Base-by-base conservation (phyloP, 2,329 filamentous ascomycete genomes). In the Reticulascus tulasneorum region DNA sequence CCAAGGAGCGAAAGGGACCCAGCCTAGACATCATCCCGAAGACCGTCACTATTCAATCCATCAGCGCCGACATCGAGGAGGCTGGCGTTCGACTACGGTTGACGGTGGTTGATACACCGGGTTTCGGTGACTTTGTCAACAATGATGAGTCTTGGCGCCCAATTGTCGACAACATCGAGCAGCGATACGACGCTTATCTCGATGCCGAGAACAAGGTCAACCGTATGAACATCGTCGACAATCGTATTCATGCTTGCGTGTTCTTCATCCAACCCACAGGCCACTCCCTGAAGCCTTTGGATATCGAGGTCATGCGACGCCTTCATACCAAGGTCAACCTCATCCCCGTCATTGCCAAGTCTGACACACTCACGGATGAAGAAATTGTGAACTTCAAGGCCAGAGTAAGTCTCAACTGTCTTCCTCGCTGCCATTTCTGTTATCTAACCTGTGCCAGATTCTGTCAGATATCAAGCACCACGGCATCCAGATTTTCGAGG, bases 181-280 rank as follows among this genome's bases (percentile, higher is more conserved):
- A 95, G 77, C 86, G 93, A 52, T 98, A 93, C 59, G 93, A 98
- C 67, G 90, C 93, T 35, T 98, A 97, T 67, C 77, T 98, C 42
- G 93, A 98, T 67, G 91, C 93, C 29, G 93, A 98, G 79, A 98
- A 98, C 82, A 98, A 97, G 80, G 89, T 98, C 64, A 98, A 98
- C 77, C 88, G 93, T 56, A 95, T 96, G 83, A 98, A 98, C 78
- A 97, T 97, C 64, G 85, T 98, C 46, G 93, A 98, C 72, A 98
- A 97, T 77, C 86, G 93, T 55, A 94, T 98, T 47, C 93, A 98
- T 58, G 93, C 93, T 38, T 97, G 94, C 57, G 93, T 98, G 46
- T 98, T 96, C 80, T 98, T 98, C 75, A 96, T 98, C 56, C 91
- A 98, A 72, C 93, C 93, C 50, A 98, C 93, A 21, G 93, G 93